Base-by-base conservation (phyloP, 2,329 filamentous ascomycete genomes). In the Aureobasidium sp. region DNA sequence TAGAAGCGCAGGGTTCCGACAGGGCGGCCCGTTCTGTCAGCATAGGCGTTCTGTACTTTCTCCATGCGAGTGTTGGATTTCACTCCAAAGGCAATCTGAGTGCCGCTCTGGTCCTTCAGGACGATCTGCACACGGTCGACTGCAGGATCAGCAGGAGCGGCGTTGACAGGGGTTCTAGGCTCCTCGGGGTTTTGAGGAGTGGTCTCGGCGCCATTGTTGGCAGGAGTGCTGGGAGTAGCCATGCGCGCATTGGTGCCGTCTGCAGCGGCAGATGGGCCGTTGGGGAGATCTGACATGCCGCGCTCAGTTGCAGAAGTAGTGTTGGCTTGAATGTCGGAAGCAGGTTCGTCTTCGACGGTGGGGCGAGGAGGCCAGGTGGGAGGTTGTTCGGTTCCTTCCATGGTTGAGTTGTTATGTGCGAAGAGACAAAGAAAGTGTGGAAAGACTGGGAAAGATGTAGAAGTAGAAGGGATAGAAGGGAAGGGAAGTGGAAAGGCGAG, bases 11-110 rank as follows among this genome's bases (percentile, higher is more conserved):
- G 25, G 25, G 48, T n/a, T 16, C 13, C 37, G 2, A 47, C 10
- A 37, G 45, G 48, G 47, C 59, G 59, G 13, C 49, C 41, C 2
- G 49, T 14, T 16, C 36, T 47, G 9, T 61, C 59, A 21, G 48
- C 48, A 48, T 61, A 61, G 59, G 36, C 30, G 16, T 29, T 53
- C 32, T 34, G 25, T 8, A 61, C 48, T 32, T 48, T 61, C 48
- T 53, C 48, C 59, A 61, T 61, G 25, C 41, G 48, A 16, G 49
- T 53, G 49, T 21, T 54, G 14, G 41, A 48, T 25, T 61, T 61
- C 16, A 61, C 36, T 16, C 32, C 48, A 21, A 61, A 61, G 16
- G 48, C 59, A 5, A 47, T 27, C 30, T 48, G 41, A n/a, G 34
- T 61, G 32, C 49, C 49, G 27, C 25, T 21, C 21, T 53, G 59